Conservation (phyloP, 805 yeast genomes). For the Cyberlindnera americana region DNA sequence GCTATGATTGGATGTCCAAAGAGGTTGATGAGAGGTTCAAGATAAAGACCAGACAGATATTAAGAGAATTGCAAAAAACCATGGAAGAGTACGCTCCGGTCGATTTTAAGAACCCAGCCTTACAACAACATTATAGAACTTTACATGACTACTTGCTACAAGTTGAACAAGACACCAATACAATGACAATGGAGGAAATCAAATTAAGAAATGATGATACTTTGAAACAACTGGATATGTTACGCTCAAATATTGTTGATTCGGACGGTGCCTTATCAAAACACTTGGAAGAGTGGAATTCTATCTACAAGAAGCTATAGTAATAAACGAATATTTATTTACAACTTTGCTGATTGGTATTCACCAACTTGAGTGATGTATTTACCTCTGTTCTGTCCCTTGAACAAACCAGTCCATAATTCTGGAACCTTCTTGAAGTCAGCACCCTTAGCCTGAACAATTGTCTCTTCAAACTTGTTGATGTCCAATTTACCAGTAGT, state of each 20-base stretch:
- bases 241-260: constrained; percentile 29
- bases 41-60: constrained; percentile 23
- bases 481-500: constrained; percentile 39
- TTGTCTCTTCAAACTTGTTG: constrained; percentile 34
- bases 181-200: constrained; percentile 6
- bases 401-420: constrained; percentile 45
- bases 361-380: constrained; percentile 38
- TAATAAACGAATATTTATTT: neutral
- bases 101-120: constrained; percentile 59
- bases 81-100: constrained; percentile 50
- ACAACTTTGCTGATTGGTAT: constrained; percentile 3
- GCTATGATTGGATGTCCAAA: constrained; percentile 10
- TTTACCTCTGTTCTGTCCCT: constrained; percentile 47
- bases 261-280: constrained; percentile 26
- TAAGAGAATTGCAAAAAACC: constrained; percentile 33
- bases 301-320: constrained; percentile 22
- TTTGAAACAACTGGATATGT: constrained; percentile 26
- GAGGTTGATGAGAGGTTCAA: constrained; percentile 11
- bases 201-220: constrained; percentile 34
- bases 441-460: constrained; percentile 39
- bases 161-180: constrained; percentile 31
- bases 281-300: constrained; percentile 33
- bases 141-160: constrained; percentile 67
- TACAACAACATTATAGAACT: constrained; percentile 63
- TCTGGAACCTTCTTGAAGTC: constrained; percentile 43